A percentile compares a stretch with the other conserved stretches of the same genome.
These are phyloP conservation scores for Tubosaeta sp. DNA, from an alignment of 768 basidiomycete species.

Conservation along the genomic window DNA sequence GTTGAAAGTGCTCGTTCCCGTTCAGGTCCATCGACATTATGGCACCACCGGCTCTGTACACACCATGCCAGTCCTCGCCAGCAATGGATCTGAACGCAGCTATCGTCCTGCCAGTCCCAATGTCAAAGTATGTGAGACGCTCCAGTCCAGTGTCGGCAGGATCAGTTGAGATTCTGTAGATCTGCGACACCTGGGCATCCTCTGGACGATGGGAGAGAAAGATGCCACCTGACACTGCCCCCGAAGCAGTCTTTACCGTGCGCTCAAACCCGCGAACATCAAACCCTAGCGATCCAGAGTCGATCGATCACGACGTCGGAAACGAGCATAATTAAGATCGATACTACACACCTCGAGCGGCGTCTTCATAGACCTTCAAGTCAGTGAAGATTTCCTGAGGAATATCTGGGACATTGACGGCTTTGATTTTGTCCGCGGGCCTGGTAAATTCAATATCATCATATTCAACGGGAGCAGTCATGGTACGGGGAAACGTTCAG, in stretches of 20 bases:
- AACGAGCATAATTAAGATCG: not conserved
- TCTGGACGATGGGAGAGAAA: conserved; percentile 38
- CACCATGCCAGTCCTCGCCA: conserved; percentile 41
- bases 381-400: conserved; percentile 32
- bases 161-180: conserved; percentile 33
- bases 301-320: not conserved
- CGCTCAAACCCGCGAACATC: conserved; percentile 26
- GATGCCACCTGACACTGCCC: conserved; percentile 19
- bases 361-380: conserved; percentile 38
- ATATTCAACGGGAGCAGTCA: conserved; percentile 26
- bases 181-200: conserved; percentile 35
- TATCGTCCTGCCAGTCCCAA: conserved; percentile 37
- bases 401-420: conserved; percentile 32
- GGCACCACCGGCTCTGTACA: conserved; percentile 33
- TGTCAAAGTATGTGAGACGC: conserved; percentile 38
- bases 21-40: conserved; percentile 39
- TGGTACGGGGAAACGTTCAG: conserved; percentile 3
- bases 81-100: conserved; percentile 27
- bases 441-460: conserved; percentile 32
- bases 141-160: conserved; percentile 24
- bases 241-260: conserved; percentile 7
- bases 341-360: conserved; percentile 28
- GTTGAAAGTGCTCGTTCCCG: conserved; percentile 39
- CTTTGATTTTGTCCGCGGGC: conserved; percentile 37
- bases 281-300: conserved; percentile 22